These are phyloP conservation scores for Ettlia oleoabundans DNA, from an alignment of 139 green algal species.

Conservation along the genomic window DNA sequence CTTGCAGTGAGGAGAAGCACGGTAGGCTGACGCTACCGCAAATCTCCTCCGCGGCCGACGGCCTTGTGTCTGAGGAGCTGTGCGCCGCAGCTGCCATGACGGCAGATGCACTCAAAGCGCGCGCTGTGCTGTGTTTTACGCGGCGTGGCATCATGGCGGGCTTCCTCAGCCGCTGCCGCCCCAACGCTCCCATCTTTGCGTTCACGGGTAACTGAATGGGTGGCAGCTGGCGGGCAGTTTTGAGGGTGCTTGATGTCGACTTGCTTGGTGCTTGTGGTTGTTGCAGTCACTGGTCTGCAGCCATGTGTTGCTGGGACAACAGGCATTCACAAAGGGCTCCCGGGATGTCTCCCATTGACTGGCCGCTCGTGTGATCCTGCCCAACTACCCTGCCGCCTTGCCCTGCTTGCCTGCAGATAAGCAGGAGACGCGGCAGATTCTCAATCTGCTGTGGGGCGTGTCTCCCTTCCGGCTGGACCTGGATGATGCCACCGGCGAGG, in stretches of 20 bases:
- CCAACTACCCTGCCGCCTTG: too few relatives aligned
- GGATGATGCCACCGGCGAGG: conserved; percentile 55
- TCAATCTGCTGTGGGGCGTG: conserved; percentile 85
- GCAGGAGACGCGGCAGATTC: conserved; percentile 61
- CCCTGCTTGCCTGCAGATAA: conserved; percentile 56
- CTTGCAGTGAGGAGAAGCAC: conserved; percentile 56
- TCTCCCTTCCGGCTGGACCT: conserved; percentile 78
- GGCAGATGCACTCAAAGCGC: conserved; percentile 67
- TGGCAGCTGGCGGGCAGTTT: background rate
- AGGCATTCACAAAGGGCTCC: too few relatives aligned
- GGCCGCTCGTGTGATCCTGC: too few relatives aligned
- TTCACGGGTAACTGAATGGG: conserved; percentile 70
- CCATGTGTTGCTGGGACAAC: too few relatives aligned
- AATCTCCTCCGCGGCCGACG: conserved; percentile 51
- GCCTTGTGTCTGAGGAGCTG: conserved; percentile 69
- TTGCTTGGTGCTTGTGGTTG: too few relatives aligned
- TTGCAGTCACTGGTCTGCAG: background rate
- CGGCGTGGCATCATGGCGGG: conserved; percentile 77
- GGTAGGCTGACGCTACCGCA: conserved; percentile 60
- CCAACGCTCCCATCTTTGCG: conserved; percentile 87
- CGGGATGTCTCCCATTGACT: too few relatives aligned
- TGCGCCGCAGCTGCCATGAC: conserved; percentile 73
- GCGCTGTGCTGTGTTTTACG: conserved; percentile 87
- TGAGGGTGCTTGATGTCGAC: too few relatives aligned
- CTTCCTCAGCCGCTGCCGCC: conserved; percentile 78